Evolutionary conservation across 1,139 yeast species (phyloP), one percentile per base, ranked within the genome.

Genomic region (Yamadazyma membranifaciens): DNA sequence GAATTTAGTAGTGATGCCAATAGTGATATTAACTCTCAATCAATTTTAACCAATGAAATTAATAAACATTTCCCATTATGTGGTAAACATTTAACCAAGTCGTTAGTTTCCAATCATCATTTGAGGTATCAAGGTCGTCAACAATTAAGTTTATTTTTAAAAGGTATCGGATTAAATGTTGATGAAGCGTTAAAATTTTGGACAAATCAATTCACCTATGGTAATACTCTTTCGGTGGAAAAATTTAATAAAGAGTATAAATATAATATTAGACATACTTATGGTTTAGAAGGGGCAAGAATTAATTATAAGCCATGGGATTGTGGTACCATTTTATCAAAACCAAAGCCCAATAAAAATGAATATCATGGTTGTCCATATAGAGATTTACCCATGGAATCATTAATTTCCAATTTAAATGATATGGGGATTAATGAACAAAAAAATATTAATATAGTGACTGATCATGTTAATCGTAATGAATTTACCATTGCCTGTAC

Each of bases 291-390:
- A 61, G 99, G 98, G 51, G 84, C 85, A 11, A 69, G 96, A 46
- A 84, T 80, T 53, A 86, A 88, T 54, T 89, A 88, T 64, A 79
- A 79, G 51, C 96, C 98, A 1, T 79, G 85, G 83, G 86, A 83
- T 55, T 92, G 97, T 67, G 78, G 80, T 24, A 81, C 84, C 0
- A 87, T 94, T 33, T 64, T 87, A 44, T 73, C 80, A 27, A 81
- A 83, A 50, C 88, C 92, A 6, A 73, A 81, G 44, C 95, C 96
- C 0, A 75, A 75, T 14, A 75, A 81, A 38, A 79, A 76, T 30
- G 95, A 89, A 55, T 77, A 65, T 48, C 97, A 92, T 57, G 98
- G 98, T 3, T 91, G 98, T 63, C 97, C 98, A 3, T 92, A 87
- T 63, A 72, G 95, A 43, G 92, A 87, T 52, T 69, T 87, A 53